Evolutionary conservation across 768 basidiomycete species (phyloP).

Genomic region (Russula virescens): DNA sequence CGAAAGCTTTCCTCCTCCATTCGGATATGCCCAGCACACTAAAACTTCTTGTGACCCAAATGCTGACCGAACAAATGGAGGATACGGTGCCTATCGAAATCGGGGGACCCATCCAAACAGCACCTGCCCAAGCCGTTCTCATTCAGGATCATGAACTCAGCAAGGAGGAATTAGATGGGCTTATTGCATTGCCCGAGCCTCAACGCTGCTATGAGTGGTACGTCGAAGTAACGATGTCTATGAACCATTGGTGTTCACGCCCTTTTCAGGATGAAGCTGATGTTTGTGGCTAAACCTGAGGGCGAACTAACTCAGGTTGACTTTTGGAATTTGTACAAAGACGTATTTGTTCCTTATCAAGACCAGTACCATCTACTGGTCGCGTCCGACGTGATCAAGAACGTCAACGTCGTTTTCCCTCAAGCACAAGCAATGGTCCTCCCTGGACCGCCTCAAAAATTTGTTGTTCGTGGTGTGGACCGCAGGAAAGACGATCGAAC

Average conservation of each 20-base stretch:
- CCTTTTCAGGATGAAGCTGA: constrained; percentile 69
- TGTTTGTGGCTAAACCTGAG: constrained; percentile 71
- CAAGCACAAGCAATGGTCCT: constrained; percentile 85
- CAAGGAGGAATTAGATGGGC: constrained; percentile 56
- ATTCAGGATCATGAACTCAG: constrained; percentile 62
- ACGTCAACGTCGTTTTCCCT: constrained; percentile 79
- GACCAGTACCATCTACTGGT: constrained; percentile 59
- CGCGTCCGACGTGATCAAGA: constrained; percentile 93
- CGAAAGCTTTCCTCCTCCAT: constrained; percentile 70
- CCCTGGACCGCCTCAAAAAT: constrained; percentile 62
- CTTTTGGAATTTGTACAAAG: constrained; percentile 92
- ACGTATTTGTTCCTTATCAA: constrained; percentile 60
- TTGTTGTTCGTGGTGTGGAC: constrained; percentile 84
- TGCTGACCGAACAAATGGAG: constrained; percentile 68
- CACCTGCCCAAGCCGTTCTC: constrained; percentile 41
- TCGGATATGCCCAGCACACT: constrained; percentile 65
- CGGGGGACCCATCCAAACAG: constrained; percentile 52
- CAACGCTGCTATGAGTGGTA: constrained; percentile 82
- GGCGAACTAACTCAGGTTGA: constrained; percentile 89
- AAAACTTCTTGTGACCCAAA: constrained; percentile 57
- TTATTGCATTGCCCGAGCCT: constrained; percentile 61
- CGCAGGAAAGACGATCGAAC: constrained; percentile 52
- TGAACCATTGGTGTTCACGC: background rate
- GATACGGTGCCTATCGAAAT: constrained; percentile 60
- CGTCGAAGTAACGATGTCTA: constrained; percentile 20